These are phyloP conservation scores for Roridomyces roridus DNA, from an alignment of 768 basidiomycete species.

Conservation along the genomic window DNA sequence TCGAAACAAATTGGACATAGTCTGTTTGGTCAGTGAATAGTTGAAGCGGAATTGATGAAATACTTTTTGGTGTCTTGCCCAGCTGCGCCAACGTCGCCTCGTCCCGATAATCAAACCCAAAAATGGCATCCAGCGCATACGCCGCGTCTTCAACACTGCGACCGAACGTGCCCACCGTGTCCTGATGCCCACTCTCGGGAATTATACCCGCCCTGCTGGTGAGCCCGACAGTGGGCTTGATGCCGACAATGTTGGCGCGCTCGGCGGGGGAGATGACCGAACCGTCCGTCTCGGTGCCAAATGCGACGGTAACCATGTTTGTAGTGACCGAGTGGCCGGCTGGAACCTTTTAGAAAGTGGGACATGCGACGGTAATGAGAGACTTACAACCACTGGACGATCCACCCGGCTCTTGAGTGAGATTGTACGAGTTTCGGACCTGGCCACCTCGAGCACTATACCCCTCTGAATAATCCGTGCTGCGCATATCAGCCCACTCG, in stretches of 20 bases:
- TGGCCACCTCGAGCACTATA: slow-evolving; percentile 44
- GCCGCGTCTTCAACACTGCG: slow-evolving; percentile 44
- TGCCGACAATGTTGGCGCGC: slow-evolving; percentile 46
- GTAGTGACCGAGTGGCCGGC: slow-evolving; percentile 37
- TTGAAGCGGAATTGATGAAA: no score
- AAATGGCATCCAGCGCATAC: slow-evolving; percentile 42
- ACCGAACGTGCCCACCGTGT: slow-evolving; percentile 45
- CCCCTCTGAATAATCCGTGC: slow-evolving; percentile 33
- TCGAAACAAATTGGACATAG: slow-evolving; percentile 27
- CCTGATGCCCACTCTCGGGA: slow-evolving; percentile 44
- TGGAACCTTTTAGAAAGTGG: no score
- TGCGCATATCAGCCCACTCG: slow-evolving; percentile 39
- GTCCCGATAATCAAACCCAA: slow-evolving; percentile 40
- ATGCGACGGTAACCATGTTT: slow-evolving; percentile 32
- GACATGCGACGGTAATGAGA: no score
- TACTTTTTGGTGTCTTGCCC: slow-evolving; percentile 29
- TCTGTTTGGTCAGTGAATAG: no score
- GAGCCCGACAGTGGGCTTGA: slow-evolving; percentile 50
- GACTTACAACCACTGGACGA: slow-evolving; percentile 40
- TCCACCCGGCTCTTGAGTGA: slow-evolving; percentile 45
- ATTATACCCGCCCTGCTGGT: slow-evolving; percentile 49
- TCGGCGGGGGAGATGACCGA: slow-evolving; percentile 43
- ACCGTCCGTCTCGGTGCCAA: slow-evolving; percentile 38
- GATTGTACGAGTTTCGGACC: slow-evolving; percentile 41
- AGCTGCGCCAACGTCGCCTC: slow-evolving; percentile 44